Evolutionary conservation across 2,329 filamentous ascomycete species (phyloP).

Genomic region (Tetracladium maxilliforme): DNA sequence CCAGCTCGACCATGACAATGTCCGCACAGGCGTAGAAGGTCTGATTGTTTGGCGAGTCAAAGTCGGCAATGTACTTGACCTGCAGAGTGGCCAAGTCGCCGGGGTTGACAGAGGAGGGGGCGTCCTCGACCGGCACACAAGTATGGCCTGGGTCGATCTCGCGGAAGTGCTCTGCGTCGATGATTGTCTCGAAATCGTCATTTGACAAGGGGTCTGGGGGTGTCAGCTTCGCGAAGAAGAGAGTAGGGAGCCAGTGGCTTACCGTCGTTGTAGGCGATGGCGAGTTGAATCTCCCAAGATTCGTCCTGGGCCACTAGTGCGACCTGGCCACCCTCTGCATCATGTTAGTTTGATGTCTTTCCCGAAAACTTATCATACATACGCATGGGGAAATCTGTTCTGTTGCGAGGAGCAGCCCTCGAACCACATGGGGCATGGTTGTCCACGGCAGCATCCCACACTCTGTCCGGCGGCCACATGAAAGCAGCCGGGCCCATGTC

Average conservation of each 20-base stretch:
- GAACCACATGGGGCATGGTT: constrained; percentile 44
- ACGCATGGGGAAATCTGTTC: constrained; percentile 42
- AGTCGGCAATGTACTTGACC: constrained; percentile 29
- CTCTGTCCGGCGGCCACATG: constrained; percentile 42
- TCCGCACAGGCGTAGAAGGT: constrained; percentile 35
- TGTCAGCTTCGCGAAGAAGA: constrained; percentile 1
- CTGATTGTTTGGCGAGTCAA: constrained; percentile 23
- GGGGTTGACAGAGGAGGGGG: constrained; percentile 16
- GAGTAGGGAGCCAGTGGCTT: constrained; percentile 6
- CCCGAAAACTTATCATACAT: constrained; percentile 3
- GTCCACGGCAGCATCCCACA: constrained; percentile 36
- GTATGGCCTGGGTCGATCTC: constrained; percentile 28
- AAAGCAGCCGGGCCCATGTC: constrained; percentile 40
- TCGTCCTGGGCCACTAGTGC: constrained; percentile 41
- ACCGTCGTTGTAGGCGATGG: constrained; percentile 36
- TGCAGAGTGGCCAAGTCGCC: constrained; percentile 32
- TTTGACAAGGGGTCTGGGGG: constrained; percentile 21
- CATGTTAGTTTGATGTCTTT: not conserved
- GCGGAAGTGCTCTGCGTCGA: constrained; percentile 17
- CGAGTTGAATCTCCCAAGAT: constrained; percentile 35
- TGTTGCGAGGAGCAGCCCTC: constrained; percentile 24
- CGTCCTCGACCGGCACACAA: constrained; percentile 23
- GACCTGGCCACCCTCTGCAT: constrained; percentile 34
- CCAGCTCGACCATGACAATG: constrained; percentile 21
- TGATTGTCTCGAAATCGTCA: constrained; percentile 24